Evolutionary conservation across 495 filamentous ascomycete genomes (phyloP).

Genomic region (Neurospora sp.): DNA sequence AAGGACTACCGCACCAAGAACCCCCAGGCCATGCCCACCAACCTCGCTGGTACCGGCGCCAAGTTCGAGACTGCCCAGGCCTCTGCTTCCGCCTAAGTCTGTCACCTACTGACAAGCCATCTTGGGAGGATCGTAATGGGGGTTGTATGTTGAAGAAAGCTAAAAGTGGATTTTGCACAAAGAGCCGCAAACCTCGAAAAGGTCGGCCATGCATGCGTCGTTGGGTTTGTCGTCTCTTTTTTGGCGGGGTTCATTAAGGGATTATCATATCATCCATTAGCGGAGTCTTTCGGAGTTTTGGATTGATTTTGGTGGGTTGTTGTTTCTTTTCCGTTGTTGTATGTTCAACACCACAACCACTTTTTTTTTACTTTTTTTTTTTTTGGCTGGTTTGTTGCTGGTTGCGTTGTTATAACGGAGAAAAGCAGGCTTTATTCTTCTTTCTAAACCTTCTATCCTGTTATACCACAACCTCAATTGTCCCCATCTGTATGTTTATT

Average conservation of each 20-base stretch:
- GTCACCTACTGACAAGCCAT: neutral
- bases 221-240: neutral
- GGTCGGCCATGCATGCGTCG: neutral
- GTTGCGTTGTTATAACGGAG: neutral
- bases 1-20: constrained; percentile 96
- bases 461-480: neutral
- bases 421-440: neutral
- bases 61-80: constrained; percentile 15
- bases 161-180: neutral
- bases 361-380: neutral
- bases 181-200: neutral
- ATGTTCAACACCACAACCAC: neutral
- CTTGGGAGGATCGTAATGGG: neutral
- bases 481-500: neutral
- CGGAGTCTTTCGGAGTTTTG: neutral
- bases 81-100: neutral
- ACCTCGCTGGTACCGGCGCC: constrained; percentile 57
- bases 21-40: constrained; percentile 60
- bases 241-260: neutral
- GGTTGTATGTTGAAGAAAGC: neutral
- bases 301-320: neutral
- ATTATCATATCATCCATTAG: neutral
- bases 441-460: neutral
- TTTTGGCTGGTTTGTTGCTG: neutral
- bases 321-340: neutral